Base-by-base conservation (phyloP, 306 rosid species). In the Lagenaria siceraria region DNA sequence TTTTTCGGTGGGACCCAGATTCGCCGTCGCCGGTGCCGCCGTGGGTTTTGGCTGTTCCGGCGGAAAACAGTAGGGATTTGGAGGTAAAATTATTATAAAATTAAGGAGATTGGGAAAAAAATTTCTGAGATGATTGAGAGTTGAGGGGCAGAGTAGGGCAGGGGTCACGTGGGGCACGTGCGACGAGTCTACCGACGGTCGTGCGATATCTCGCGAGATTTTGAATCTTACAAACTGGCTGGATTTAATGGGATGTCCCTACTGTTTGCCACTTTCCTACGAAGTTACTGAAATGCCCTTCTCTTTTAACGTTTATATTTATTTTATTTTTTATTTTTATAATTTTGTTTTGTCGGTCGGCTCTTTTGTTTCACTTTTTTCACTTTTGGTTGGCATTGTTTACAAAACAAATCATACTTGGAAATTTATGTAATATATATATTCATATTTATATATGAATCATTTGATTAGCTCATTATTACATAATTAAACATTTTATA, bases 201-300 rank as follows among this genome's bases (percentile, higher is more conserved):
- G 24, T 48, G 55, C 80, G 24, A 77, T 61, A 77, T 61, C 15
- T 77, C 80, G 80, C 80, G 74, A 62, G 46, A 77, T 40, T 11
- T 61, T 62, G 43, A 61, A 76, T 38, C 31, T 56, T 31, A 46
- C 18, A 36, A 8, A 75, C 51, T 14, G 51, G 25, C 19, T 75
- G 43, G 51, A 33, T 15, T 21, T 22, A 35, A 35, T 15, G 42
- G 29, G 74, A 15, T 15, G 76, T 14, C 60, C 76, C 76, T 29
- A 72, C 76, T 49, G 59, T 49, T 46, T 70, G 27, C 76, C 76
- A 49, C 76, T 72, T 71, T 72, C 25, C 0, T 7, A 0, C 5
- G 8, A 17, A 48, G 1, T 48, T 27, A 72, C 76, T 4, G 0
- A 49, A 72, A 27, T 72, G 0, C 76, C 76, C 76, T 24, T 48